phyloP scores from a whole-genome alignment of 2,329 filamentous ascomycete genomes.

The Cercospora sp. region DNA sequence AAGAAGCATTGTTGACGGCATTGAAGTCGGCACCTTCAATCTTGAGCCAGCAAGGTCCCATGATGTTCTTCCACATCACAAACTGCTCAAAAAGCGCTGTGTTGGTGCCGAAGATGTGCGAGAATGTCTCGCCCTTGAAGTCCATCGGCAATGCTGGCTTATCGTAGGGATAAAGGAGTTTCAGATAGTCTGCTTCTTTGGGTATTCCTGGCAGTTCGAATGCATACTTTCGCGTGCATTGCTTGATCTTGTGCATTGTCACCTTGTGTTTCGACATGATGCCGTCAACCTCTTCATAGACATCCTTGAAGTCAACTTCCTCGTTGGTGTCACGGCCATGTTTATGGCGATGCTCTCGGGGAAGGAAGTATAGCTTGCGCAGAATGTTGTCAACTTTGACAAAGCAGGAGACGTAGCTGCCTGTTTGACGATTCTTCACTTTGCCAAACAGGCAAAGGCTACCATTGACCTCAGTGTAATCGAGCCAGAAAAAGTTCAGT shows the following conservation, averaged over 20 bases:
- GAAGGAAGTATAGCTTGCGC: slow-evolving; percentile 89
- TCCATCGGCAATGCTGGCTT: slow-evolving; percentile 73
- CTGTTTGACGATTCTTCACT: slow-evolving; percentile 82
- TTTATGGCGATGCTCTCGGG: slow-evolving; percentile 63
- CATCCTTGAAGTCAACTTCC: slow-evolving; percentile 80
- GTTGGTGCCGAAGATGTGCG: slow-evolving; percentile 88
- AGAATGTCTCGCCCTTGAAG: slow-evolving; percentile 81
- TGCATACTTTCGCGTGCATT: slow-evolving; percentile 85
- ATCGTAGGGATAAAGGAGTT: slow-evolving; percentile 92
- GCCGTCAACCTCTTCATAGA: slow-evolving; percentile 83
- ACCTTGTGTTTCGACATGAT: slow-evolving; percentile 88
- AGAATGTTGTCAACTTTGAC: slow-evolving; percentile 94
- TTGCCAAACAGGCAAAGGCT: slow-evolving; percentile 94
- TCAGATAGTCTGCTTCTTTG: slow-evolving; percentile 86
- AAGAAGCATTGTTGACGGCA: slow-evolving; percentile 85
- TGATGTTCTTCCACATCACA: slow-evolving; percentile 97
- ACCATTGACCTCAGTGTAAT: slow-evolving; percentile 90
- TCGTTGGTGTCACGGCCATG: slow-evolving; percentile 70
- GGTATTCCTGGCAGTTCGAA: slow-evolving; percentile 88
- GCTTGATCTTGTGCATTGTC: slow-evolving; percentile 89
- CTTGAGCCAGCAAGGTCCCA: slow-evolving; percentile 97
- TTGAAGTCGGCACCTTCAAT: slow-evolving; percentile 83
- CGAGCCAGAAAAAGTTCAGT: slow-evolving; percentile 92
- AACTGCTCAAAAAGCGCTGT: slow-evolving; percentile 97
- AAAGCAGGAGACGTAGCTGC: slow-evolving; percentile 83